These are phyloP conservation scores for Fragaria nilgerrensis DNA, from an alignment of 306 rosid species.

Conservation along the genomic window DNA sequence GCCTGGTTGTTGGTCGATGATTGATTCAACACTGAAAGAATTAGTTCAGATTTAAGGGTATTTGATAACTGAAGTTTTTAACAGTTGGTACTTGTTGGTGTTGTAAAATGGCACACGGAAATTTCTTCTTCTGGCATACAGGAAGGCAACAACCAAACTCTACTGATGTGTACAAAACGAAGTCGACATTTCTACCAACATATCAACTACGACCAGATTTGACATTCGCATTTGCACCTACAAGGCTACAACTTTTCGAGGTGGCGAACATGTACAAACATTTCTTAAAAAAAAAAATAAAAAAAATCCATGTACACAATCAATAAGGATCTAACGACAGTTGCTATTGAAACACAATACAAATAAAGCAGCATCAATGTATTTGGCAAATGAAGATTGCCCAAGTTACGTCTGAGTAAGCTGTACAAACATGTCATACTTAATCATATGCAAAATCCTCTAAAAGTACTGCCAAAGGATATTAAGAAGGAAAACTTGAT, in stretches of 20 bases:
- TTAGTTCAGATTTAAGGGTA: background rate
- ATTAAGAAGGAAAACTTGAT: background rate
- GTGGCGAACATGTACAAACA: background rate
- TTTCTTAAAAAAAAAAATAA: too few species aligned
- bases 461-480: background rate
- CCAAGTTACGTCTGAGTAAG: background rate
- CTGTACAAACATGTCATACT: background rate
- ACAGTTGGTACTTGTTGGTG: background rate
- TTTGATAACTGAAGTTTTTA: background rate
- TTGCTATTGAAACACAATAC: background rate
- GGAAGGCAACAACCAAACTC: background rate
- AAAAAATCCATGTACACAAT: too few species aligned
- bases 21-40: background rate
- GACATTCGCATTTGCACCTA: background rate
- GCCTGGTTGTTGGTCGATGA: background rate
- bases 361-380: background rate
- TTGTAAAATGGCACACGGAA: background rate
- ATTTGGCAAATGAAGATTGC: background rate
- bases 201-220: background rate
- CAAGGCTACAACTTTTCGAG: background rate
- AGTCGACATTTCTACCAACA: background rate
- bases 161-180: background rate
- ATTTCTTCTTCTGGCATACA: conserved; percentile 3
- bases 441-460: background rate
- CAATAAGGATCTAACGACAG: too few species aligned